phyloP scores from a whole-genome alignment of 176 grass and related monocot genomes.

The Eremochloa ophiuroides region DNA sequence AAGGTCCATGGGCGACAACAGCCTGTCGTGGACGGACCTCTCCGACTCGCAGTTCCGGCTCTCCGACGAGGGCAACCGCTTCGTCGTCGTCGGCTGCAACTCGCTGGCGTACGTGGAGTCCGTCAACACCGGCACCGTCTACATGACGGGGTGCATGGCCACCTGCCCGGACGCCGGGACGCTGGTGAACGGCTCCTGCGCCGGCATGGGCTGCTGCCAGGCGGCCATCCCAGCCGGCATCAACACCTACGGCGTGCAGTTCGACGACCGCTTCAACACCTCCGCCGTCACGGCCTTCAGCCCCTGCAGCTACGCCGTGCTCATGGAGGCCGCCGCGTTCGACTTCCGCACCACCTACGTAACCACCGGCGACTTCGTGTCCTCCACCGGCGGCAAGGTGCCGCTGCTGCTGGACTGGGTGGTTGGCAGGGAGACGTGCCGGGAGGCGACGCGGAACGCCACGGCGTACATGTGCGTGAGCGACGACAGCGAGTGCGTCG shows the following conservation, averaged over 20 bases:
- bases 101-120: conserved; percentile 25
- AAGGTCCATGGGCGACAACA: neutral
- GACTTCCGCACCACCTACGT: conserved; percentile 38
- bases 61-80: conserved; percentile 22
- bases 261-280: conserved; percentile 23
- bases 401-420: conserved; percentile 59
- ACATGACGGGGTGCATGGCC: conserved; percentile 45
- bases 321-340: conserved; percentile 40
- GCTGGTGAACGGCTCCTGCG: conserved; percentile 45
- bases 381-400: neutral
- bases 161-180: conserved; percentile 8
- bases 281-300: neutral
- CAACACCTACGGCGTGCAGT: conserved; percentile 11
- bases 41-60: conserved; percentile 25
- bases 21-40: neutral
- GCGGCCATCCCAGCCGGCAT: conserved; percentile 41
- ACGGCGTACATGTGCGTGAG: conserved; percentile 41
- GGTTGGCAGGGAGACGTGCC: conserved; percentile 30
- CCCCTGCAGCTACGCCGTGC: conserved; percentile 45
- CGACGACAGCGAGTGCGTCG: conserved; percentile 17
- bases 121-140: neutral
- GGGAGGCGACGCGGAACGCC: neutral
- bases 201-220: conserved; percentile 69
- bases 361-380: conserved; percentile 8
- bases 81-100: conserved; percentile 52